Percentiles rank a stretch among this genome's conserved stretches.
Evolutionary conservation across 2,329 filamentous ascomycete species (phyloP).

Genomic region (Aspergillus caelatus): DNA sequence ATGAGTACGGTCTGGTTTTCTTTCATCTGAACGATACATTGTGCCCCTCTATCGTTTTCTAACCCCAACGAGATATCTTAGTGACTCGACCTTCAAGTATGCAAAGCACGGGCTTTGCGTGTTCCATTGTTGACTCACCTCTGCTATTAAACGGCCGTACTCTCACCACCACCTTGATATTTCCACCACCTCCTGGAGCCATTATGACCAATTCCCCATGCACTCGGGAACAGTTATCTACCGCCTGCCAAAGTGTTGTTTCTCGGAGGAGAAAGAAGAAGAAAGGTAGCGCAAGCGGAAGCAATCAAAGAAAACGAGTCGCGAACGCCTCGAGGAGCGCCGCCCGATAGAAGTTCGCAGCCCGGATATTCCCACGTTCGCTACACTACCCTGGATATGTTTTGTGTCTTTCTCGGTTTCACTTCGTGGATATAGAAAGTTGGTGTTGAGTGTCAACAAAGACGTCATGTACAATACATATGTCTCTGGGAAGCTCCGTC

Average conservation of each 20-base stretch:
- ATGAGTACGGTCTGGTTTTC: conserved; percentile 84
- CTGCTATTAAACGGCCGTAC: conserved; percentile 92
- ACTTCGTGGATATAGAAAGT: conserved; percentile 20
- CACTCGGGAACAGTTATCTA: conserved; percentile 27
- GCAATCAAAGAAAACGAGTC: conserved; percentile 25
- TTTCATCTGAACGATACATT: conserved; percentile 98
- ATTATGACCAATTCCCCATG: conserved; percentile 53
- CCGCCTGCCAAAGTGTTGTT: conserved; percentile 16
- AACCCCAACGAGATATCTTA: conserved; percentile 17
- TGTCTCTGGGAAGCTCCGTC: conserved; percentile 18
- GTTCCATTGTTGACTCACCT: conserved; percentile 60
- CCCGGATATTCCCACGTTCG: neutral
- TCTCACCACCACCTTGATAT: conserved; percentile 99
- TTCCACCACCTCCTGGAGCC: conserved; percentile 78
- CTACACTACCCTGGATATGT: neutral
- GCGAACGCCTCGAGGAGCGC: conserved; percentile 39
- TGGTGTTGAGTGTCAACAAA: conserved; percentile 35
- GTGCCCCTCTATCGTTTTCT: conserved; percentile 90
- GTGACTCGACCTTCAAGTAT: conserved; percentile 7
- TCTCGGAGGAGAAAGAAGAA: conserved; percentile 14
- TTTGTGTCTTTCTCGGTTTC: conserved; percentile 12
- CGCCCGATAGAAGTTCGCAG: conserved; percentile 25
- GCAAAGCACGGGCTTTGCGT: neutral
- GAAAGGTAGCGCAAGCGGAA: conserved; percentile 17
- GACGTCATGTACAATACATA: conserved; percentile 42